phyloP scores from a whole-genome alignment of 2,329 filamentous ascomycete genomes.

The Calonectria hongkongensis region DNA sequence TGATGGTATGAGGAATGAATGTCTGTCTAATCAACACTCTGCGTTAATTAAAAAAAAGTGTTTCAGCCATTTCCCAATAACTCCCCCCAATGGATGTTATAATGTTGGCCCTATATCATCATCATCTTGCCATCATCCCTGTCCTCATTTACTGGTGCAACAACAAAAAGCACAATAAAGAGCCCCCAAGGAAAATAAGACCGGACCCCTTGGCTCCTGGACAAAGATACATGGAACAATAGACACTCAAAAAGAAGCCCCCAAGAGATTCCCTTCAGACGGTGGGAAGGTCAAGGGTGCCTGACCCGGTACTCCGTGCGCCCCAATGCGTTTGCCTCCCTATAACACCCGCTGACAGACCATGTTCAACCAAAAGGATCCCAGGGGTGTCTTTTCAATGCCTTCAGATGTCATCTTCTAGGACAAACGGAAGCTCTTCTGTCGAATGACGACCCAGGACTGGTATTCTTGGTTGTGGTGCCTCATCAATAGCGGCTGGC shows the following conservation, averaged over 20 bases:
- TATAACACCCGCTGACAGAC: slow-evolving; percentile 31
- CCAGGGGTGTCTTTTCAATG: slow-evolving; percentile 1
- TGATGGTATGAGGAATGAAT: slow-evolving; percentile 11
- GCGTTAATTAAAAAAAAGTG: slow-evolving; percentile 30
- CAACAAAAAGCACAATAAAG: slow-evolving; percentile 43
- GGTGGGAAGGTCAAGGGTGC: slow-evolving; percentile 40
- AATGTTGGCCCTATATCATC: slow-evolving; percentile 46
- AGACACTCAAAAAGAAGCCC: slow-evolving; percentile 41
- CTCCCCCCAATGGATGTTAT: slow-evolving; percentile 53
- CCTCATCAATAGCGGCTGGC: slow-evolving; percentile 42
- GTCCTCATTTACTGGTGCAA: slow-evolving; percentile 21
- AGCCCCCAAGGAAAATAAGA: slow-evolving; percentile 34
- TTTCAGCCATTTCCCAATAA: slow-evolving; percentile 46
- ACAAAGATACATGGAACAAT: slow-evolving; percentile 51
- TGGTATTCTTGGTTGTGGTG: slow-evolving; percentile 39
- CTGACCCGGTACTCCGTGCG: slow-evolving; percentile 54
- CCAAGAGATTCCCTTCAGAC: slow-evolving; percentile 32
- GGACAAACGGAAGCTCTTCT: slow-evolving; percentile 44
- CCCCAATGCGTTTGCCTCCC: slow-evolving; percentile 48
- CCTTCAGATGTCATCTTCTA: slow-evolving; percentile 43
- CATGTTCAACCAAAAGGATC: slow-evolving; percentile 28
- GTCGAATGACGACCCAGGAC: slow-evolving; percentile 42
- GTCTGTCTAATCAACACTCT: slow-evolving; percentile 25
- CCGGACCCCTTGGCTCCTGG: slow-evolving; percentile 41
- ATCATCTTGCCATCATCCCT: slow-evolving; percentile 42